These are phyloP conservation scores for Scenedesmus sp. DNA, from an alignment of 163 green algal species.

Conservation along the genomic window DNA sequence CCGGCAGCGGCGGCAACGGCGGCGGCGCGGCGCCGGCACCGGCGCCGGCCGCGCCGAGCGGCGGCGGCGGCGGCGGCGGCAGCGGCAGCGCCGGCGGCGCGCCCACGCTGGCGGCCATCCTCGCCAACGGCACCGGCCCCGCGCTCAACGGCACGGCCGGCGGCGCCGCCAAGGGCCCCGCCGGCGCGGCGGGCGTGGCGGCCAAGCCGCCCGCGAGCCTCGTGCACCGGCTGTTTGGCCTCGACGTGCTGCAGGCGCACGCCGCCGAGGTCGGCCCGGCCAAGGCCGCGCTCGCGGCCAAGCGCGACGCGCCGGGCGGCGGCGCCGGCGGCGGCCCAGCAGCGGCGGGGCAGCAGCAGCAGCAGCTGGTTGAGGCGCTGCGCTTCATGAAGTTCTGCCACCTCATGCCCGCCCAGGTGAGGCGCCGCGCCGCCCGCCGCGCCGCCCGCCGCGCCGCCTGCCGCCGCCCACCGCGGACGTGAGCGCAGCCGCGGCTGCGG, in stretches of 20 bases:
- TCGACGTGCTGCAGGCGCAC: conserved; percentile 72
- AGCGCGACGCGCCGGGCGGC: conserved; percentile 14
- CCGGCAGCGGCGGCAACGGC: neutral
- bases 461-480: no score
- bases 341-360: neutral
- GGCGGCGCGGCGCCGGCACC: neutral
- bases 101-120: conserved; percentile 26
- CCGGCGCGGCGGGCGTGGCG: neutral
- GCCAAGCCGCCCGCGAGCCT: conserved; percentile 49
- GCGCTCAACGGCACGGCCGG: neutral
- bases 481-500: neutral
- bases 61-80: neutral
- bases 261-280: conserved; percentile 16
- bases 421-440: neutral
- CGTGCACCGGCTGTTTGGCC: conserved; percentile 81
- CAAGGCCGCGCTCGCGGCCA: neutral
- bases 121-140: conserved; percentile 24
- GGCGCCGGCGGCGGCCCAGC: neutral
- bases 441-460: no score
- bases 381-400: conserved; percentile 83
- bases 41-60: no score
- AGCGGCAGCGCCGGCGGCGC: neutral
- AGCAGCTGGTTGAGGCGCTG: conserved; percentile 55
- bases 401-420: conserved; percentile 65
- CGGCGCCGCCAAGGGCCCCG: neutral